A percentile compares a stretch with the other conserved stretches of the same genome.
phyloP scores from a whole-genome alignment of 2,329 filamentous ascomycete species.

The Whalleya microplaca region DNA sequence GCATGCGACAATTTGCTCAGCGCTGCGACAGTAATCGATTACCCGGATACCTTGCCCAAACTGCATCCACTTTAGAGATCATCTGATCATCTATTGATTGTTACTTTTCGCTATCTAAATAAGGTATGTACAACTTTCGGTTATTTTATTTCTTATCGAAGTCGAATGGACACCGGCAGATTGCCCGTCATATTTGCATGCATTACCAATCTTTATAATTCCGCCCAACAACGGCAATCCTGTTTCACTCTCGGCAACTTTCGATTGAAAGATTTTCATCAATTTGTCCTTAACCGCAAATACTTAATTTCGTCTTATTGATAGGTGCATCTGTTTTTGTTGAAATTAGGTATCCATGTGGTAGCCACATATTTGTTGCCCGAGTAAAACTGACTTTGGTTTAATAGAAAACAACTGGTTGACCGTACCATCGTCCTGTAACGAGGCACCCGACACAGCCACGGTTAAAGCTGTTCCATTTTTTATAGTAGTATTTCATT shows the following conservation, averaged over 20 bases:
- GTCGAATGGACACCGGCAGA: neutral
- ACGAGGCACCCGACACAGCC: neutral
- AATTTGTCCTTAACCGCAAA: constrained; percentile 36
- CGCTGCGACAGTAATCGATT: constrained; percentile 7
- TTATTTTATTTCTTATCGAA: neutral
- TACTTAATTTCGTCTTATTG: constrained; percentile 29
- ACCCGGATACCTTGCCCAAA: neutral
- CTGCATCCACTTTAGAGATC: too few species aligned
- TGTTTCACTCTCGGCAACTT: constrained; percentile 45
- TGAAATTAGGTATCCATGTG: constrained; percentile 15
- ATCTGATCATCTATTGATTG: neutral
- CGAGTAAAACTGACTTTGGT: constrained; percentile 10
- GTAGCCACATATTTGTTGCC: constrained; percentile 20
- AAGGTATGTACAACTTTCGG: neutral
- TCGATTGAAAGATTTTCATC: constrained; percentile 42
- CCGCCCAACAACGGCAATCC: constrained; percentile 16
- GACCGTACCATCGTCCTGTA: constrained; percentile 2
- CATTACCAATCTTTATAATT: neutral
- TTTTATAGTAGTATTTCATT: neutral
- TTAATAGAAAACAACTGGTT: constrained; percentile 17
- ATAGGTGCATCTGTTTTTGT: constrained; percentile 37
- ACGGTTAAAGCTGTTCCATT: neutral
- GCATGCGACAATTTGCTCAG: neutral
- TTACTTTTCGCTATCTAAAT: neutral
- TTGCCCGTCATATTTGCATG: neutral